These are phyloP conservation scores for Globisporangium viniferum DNA, from an alignment of 352 stramenopile genomes.

Conservation along the genomic window DNA sequence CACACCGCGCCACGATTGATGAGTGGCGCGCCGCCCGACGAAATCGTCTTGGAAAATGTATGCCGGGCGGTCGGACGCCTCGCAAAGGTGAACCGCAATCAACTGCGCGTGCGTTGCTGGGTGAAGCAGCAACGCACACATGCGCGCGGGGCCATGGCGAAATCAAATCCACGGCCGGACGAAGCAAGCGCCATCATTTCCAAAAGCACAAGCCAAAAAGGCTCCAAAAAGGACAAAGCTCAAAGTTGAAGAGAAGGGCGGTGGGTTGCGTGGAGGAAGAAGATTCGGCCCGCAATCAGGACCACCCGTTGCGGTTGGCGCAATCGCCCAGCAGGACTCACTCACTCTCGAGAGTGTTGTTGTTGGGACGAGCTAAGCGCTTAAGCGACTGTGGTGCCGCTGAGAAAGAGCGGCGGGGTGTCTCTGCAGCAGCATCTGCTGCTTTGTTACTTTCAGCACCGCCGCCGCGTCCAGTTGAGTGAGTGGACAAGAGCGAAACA, in stretches of 20 bases:
- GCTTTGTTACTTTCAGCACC: neutral
- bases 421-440: slow-evolving; percentile 3
- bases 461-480: neutral
- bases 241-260: neutral
- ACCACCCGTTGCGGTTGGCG: neutral
- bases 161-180: neutral
- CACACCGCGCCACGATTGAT: neutral
- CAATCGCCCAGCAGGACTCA: neutral
- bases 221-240: neutral
- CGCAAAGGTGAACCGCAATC: neutral
- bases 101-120: neutral
- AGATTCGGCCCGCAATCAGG: neutral
- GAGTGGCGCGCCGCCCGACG: neutral
- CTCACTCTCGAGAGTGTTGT: neutral
- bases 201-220: neutral
- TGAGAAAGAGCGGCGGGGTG: neutral
- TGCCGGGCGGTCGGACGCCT: neutral
- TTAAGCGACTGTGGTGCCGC: neutral
- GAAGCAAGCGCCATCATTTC: neutral
- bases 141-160: neutral
- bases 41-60: slow-evolving; percentile 1
- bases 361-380: neutral
- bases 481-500: neutral
- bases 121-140: neutral
- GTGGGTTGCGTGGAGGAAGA: neutral